These are phyloP conservation scores for Aspergillus neotritici DNA, from an alignment of 2,329 filamentous ascomycete species.

Conservation along the genomic window DNA sequence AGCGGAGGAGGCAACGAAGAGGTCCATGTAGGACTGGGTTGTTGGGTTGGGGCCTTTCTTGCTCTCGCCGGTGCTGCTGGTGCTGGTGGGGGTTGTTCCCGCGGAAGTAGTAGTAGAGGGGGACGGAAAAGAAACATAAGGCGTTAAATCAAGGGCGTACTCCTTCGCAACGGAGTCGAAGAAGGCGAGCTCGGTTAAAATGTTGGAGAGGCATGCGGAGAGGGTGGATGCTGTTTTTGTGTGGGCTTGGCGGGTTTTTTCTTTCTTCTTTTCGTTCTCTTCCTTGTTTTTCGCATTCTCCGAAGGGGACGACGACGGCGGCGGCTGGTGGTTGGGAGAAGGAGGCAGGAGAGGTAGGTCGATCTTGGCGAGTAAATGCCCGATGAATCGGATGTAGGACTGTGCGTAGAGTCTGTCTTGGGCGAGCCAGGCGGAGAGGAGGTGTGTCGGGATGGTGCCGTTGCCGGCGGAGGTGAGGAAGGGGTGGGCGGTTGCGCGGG, in stretches of 20 bases:
- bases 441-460: conserved; percentile 53
- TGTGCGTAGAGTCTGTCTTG: conserved; percentile 68
- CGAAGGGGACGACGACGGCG: conserved; percentile 58
- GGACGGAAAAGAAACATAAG: conserved; percentile 16
- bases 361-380: conserved; percentile 58
- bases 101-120: conserved; percentile 7
- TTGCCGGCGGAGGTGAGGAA: conserved; percentile 62
- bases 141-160: conserved; percentile 52
- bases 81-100: conserved; percentile 19
- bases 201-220: conserved; percentile 41
- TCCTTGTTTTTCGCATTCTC: no score
- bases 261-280: no score
- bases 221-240: no score
- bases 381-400: conserved; percentile 62
- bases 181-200: conserved; percentile 61
- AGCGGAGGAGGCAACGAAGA: conserved; percentile 52
- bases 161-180: conserved; percentile 59
- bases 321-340: conserved; percentile 25
- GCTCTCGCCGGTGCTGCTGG: not conserved
- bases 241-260: no score
- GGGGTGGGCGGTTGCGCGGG: conserved; percentile 58
- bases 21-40: conserved; percentile 52
- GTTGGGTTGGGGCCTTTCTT: conserved; percentile 34
- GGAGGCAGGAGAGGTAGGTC: conserved; percentile 41
- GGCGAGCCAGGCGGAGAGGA: conserved; percentile 61